Conservation (phyloP, 805 yeast genomes). For the Nakazawaea anatomiae region DNA sequence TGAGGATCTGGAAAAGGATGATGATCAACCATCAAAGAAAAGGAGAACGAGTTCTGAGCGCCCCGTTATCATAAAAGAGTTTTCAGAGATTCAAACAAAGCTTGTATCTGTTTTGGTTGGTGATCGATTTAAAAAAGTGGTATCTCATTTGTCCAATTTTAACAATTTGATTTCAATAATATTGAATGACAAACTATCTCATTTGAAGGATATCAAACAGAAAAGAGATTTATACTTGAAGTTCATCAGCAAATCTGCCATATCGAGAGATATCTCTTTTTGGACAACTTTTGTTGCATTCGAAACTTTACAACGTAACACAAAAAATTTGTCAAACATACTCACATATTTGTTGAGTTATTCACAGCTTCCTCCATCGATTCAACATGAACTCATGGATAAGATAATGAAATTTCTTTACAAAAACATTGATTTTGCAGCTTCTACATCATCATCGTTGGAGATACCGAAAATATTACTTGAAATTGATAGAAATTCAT, state of each 20-base stretch:
- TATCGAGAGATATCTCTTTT: conserved; percentile 39
- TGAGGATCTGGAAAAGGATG: not conserved
- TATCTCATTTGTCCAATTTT: not conserved
- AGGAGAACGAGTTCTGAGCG: not conserved
- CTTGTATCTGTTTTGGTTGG: not conserved
- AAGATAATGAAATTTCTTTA: conserved; percentile 26
- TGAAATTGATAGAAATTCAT: conserved; percentile 27
- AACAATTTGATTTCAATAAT: not conserved
- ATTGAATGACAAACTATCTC: not conserved
- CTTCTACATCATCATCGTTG: conserved; percentile 16
- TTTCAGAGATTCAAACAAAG: not conserved
- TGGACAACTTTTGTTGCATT: conserved; percentile 55
- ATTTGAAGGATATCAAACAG: conserved; percentile 12
- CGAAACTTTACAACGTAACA: conserved; percentile 40
- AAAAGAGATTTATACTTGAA: conserved; percentile 21
- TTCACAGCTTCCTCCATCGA: conserved; percentile 42
- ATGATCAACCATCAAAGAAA: not conserved
- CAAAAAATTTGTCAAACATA: conserved; percentile 37
- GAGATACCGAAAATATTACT: conserved; percentile 15
- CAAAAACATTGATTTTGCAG: conserved; percentile 16
- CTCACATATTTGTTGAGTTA: conserved; percentile 37
- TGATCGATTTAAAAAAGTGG: not conserved
- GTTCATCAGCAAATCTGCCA: conserved; percentile 21
- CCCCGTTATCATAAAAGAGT: not conserved
- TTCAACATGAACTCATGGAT: conserved; percentile 36